A percentile compares a stretch with the other conserved stretches of the same genome.
These are phyloP conservation scores for Fonsecaea monophora DNA, from an alignment of 2,329 filamentous ascomycete genomes.

Conservation along the genomic window DNA sequence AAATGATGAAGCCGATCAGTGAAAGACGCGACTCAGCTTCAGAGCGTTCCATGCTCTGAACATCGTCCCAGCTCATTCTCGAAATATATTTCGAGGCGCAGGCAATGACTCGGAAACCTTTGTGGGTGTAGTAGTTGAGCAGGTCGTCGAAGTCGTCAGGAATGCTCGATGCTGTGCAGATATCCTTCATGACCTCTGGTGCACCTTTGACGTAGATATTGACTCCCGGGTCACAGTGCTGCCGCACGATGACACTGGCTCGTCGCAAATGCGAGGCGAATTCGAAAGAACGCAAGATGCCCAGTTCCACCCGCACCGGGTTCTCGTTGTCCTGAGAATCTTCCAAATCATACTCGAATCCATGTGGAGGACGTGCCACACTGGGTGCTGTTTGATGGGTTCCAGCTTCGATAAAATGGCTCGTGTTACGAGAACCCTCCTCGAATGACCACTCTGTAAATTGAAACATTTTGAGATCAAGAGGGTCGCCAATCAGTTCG, in stretches of 20 bases:
- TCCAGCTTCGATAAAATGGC: constrained; percentile 73
- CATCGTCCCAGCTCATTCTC: constrained; percentile 90
- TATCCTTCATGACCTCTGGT: constrained; percentile 93
- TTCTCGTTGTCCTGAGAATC: constrained; percentile 45
- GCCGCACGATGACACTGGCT: constrained; percentile 89
- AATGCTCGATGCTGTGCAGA: constrained; percentile 82
- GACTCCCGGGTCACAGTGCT: constrained; percentile 82
- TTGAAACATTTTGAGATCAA: constrained; percentile 98
- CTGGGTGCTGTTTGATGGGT: constrained; percentile 77
- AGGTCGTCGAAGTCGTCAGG: constrained; percentile 89
- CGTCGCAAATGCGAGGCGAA: constrained; percentile 92
- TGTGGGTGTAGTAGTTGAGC: constrained; percentile 88
- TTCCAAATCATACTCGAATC: constrained; percentile 64
- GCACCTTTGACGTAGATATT: constrained; percentile 96
- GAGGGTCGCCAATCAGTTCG: constrained; percentile 88
- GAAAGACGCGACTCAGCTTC: constrained; percentile 84
- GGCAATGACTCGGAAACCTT: constrained; percentile 94
- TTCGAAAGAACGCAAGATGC: constrained; percentile 89
- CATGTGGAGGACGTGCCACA: constrained; percentile 78
- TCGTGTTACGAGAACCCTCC: constrained; percentile 75
- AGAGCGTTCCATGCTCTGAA: constrained; percentile 87
- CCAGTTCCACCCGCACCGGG: constrained; percentile 73
- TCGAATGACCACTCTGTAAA: constrained; percentile 93
- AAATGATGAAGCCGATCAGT: constrained; percentile 96
- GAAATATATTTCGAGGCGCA: constrained; percentile 88